These are phyloP conservation scores for Grosmannia huntii DNA, from an alignment of 2,329 filamentous ascomycete genomes.

Conservation along the genomic window DNA sequence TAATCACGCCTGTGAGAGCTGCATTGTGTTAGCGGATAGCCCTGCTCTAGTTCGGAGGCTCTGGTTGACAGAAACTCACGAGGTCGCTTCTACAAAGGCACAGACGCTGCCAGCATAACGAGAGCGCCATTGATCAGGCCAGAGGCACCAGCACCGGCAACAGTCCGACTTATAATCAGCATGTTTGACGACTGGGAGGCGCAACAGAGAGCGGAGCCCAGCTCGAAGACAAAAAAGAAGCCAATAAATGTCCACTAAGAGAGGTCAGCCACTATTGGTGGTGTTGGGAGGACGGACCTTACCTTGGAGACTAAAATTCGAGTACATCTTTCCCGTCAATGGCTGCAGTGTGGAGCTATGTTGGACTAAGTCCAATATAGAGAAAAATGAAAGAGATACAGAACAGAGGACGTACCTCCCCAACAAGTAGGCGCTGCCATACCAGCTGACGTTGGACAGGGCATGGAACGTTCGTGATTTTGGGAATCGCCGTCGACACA, in stretches of 20 bases:
- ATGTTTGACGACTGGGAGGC: slow-evolving; percentile 32
- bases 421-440: slow-evolving; percentile 12
- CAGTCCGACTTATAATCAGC: slow-evolving; percentile 41
- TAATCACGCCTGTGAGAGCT: slow-evolving; percentile 13
- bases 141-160: slow-evolving; percentile 39
- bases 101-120: slow-evolving; percentile 31
- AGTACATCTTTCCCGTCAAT: slow-evolving; percentile 38
- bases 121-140: slow-evolving; percentile 39
- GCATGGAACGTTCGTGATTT: slow-evolving; percentile 13
- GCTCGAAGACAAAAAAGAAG: slow-evolving; percentile 38
- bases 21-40: neutral
- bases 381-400: neutral
- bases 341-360: slow-evolving; percentile 35
- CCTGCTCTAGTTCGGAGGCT: neutral
- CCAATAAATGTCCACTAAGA: slow-evolving; percentile 23
- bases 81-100: slow-evolving; percentile 28
- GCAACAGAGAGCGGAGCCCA: slow-evolving; percentile 43
- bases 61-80: neutral
- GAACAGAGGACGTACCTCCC: slow-evolving; percentile 1
- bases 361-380: neutral
- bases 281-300: neutral
- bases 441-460: slow-evolving; percentile 12
- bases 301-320: slow-evolving; percentile 27
- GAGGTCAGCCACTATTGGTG: too few species aligned
- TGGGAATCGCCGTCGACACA: slow-evolving; percentile 12